Base-by-base conservation (phyloP, 2,329 filamentous ascomycete species). In the Bipolaris cookei region DNA sequence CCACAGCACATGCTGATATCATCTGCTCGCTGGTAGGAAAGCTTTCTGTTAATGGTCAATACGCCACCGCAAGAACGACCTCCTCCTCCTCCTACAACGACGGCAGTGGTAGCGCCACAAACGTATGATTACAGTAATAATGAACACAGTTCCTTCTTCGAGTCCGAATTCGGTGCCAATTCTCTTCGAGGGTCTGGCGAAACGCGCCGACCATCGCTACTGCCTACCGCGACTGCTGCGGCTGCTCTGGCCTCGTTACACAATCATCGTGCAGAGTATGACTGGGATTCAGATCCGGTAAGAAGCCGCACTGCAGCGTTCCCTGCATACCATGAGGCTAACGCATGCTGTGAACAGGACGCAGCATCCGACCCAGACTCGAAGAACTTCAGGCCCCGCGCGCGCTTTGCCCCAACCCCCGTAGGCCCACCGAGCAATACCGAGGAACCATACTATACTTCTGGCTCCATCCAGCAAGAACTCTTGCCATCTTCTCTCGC, bases 31-130 rank as follows among this genome's bases (percentile, higher is more conserved):
- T 35, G 14, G 37, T 21, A 62, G 59, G 94, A 98, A 80, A 97
- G 92, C 87, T 97, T 99, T 79, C 83, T 90, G 73, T 84, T 97
- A 77, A 98, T 98, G 95, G 91, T 98, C 78, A 96, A 88, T 77
- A 92, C 91, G 65, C 90, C 92, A 62, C 93, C 91, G 10, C 88
- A 89, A 61, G 88, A 91, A 76, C 86, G 85, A 70, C 85, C 84
- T 61, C 79, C 81, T 55, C 81, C 80, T 71, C 78, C 75, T 76
- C 75, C 72, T 56, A 59, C 79, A 69, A 65, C 74, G 69, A 13
- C 72, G 71, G 71, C 76, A 68, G 69, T 64, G 58, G 63, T 64
- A 55, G 63, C 65, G 67, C 28, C 10, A 30, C 68, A 64, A 56
- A 67, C 55, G 51, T 68, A 75, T 70, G 72, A 80, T 69, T 87